Base-by-base conservation (phyloP, 1,284 basidiomycete genomes). In the Waitea zeae region DNA sequence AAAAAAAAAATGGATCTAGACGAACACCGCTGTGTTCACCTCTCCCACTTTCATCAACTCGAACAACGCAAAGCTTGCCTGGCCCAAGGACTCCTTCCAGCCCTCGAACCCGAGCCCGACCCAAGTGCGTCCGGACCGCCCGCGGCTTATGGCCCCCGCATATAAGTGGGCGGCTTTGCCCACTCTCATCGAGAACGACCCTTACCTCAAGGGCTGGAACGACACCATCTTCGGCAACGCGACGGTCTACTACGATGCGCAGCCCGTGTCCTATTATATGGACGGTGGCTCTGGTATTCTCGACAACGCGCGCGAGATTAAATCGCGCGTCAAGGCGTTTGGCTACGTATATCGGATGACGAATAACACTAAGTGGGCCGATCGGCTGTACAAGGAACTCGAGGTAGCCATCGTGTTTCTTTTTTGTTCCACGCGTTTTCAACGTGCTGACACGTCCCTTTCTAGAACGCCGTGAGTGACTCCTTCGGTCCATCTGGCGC, bases 121-220 rank as follows among this genome's bases (percentile, higher is more conserved):
- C 20, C 58, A 52, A 36, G 62, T 81, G 30, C 80, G 89, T 37
- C 49, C 74, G 5, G 75, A 83, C 46, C 86, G 92, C 45, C 93
- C 93, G 15, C 81, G 87, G 41, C 66, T 99, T 41, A 82, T 96
- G 44, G 92, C 92, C 12, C 87, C 93, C 9, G 48, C 67, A 12
- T 92, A 89, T 66, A 89, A 90, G 56, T 97, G 95, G 93, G 58
- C 70, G 18, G 86, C 77, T 17, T 69, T 99, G 24, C 74, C 76
- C 9, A 48, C 50, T n/a, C 64, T 92, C 44, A 96, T 97, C 48
- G 53, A 64, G 39, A 73, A 66, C 40, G 84, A 95, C 52, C 77
- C 89, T 7, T 96, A 96, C 58, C 63, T 98, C 43, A 65, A 69
- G 40, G 62, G 56, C 39, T 98, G 92, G 93, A 96, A 98, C 59